A percentile compares a stretch with the other conserved stretches of the same genome.
Evolutionary conservation across 2,329 filamentous ascomycete genomes (phyloP).

Genomic region (Calonectria pseudoturangicola): DNA sequence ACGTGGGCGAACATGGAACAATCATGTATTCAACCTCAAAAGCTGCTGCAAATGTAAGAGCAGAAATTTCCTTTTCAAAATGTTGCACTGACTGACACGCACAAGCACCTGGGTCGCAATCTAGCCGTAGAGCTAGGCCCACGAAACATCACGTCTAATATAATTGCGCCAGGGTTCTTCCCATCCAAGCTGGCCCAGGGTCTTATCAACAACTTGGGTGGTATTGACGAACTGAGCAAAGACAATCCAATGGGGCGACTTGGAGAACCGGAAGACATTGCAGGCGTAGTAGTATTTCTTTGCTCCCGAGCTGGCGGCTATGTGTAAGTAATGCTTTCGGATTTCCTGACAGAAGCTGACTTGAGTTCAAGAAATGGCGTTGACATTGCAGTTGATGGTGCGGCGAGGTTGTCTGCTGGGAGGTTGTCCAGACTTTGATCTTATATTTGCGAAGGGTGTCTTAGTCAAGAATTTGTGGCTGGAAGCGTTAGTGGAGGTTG

Average conservation of each 20-base stretch:
- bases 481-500: neutral
- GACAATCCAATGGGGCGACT: constrained; percentile 73
- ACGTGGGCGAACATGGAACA: constrained; percentile 75
- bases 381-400: constrained; percentile 60
- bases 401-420: constrained; percentile 55
- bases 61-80: constrained; percentile 1
- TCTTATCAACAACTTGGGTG: constrained; percentile 77
- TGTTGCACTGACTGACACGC: neutral
- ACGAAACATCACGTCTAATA: constrained; percentile 78
- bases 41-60: constrained; percentile 71
- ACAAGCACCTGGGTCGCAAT: constrained; percentile 75
- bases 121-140: constrained; percentile 82
- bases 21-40: constrained; percentile 82
- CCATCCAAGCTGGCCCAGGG: constrained; percentile 80
- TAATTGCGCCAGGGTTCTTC: constrained; percentile 81
- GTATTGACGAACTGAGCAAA: constrained; percentile 69
- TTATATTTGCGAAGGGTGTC: neutral
- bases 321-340: constrained; percentile 58
- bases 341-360: constrained; percentile 22
- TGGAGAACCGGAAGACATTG: constrained; percentile 76
- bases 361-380: constrained; percentile 58
- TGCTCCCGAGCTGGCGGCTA: constrained; percentile 71
- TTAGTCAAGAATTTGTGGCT: neutral
- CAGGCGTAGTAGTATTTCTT: constrained; percentile 75
- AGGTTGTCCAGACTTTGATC: constrained; percentile 54